Evolutionary conservation across 805 yeast genomes (phyloP), one percentile per base, ranked within the genome.

Genomic region (Candida sithepensis): DNA sequence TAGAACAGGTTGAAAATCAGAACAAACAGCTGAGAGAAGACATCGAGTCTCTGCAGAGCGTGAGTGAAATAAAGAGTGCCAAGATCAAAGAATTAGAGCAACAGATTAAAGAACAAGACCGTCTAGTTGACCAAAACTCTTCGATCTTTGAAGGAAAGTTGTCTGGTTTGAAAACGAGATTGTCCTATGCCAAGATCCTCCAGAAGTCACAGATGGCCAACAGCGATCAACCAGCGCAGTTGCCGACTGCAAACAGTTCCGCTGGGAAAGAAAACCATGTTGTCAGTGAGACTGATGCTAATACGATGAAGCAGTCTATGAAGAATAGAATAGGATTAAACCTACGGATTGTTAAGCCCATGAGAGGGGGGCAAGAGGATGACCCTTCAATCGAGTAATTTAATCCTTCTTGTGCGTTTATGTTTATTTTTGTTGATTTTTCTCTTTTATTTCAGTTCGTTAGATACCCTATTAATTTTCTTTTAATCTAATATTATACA

Each of bases 1-100:
- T 85, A 46, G 73, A 73, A 43, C 86, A 84, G 50, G 74, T 84
- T 28, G 84, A 82, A 50, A 63, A 71, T n/a, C 84, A 82, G 58
- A 85, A 85, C 59, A 65, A 72, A 26, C 69, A 75, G 43, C 65
- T 85, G 30, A 71, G 78, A 43, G 78, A 73, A 54, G 88, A 84
- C 54, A 67, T 84, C 18, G 69, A 70, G 23, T 69, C 81, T 3
- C 70, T 80, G 36, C 79, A 79, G 48, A 74, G 78, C 51, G 73
- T 84, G 49, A 74, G 84, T 26, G 82, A 77, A 18, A 67, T 79
- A 16, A 73, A 88, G 46, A 78, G 78, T 49, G 72, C 71, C 44
- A 72, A 85, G 42, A 84, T 85, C 42, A 70, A 71, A 45, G 72
- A 76, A 26, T 67, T 85, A 42, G 84, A 82, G 52, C 50, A 55